Base-by-base conservation (phyloP, 495 filamentous ascomycete species). In the Apodospora peruviana region DNA sequence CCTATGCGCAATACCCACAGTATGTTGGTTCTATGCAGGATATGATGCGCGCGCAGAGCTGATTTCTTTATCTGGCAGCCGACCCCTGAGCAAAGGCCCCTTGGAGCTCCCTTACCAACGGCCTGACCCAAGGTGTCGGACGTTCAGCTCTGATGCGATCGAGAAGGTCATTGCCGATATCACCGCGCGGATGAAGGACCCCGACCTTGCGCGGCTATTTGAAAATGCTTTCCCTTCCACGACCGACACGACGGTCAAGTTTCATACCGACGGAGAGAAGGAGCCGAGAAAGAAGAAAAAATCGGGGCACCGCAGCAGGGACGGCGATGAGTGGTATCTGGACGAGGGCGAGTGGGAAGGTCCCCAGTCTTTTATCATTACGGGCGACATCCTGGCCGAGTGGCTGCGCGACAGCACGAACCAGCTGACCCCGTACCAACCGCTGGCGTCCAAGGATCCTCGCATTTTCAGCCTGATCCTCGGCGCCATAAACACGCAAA, bases 321-420 rank as follows among this genome's bases (percentile, higher is more conserved):
- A 45, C 17, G 20, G 44, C 10, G 45, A 55, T 34, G 23, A 45
- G 9, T 51, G 23, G 45, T 38, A 23, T 47, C 40, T 5, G n/a
- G 79, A 81, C 19, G 69, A 72, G 22, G 75, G 77, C 2, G 73
- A 79, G 50, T 95, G 90, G 90, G 76, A 85, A 48, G 91, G 90
- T 0, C 67, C 85, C 1, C 91, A 97, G 64, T 90, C 83, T 29
- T 99, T 99, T 66, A 86, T 99, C 52, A 94, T 99, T 40, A 99
- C 93, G 0, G 91, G 91, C n/a, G 93, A 99, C 59, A 99, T 99
- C 62, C 86, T 96, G 58, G 93, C 93, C 5, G 93, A 97, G 69
- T 99, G 93, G 93, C 71, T 99, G 37, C 85, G 93, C 42, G 93
- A 99, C 68, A 96, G 91, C 36, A 96, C 94, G 9, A 97, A 97